Evolutionary conservation across 2,329 filamentous ascomycete genomes (phyloP).

Genomic region (Huntiella abstrusa): DNA sequence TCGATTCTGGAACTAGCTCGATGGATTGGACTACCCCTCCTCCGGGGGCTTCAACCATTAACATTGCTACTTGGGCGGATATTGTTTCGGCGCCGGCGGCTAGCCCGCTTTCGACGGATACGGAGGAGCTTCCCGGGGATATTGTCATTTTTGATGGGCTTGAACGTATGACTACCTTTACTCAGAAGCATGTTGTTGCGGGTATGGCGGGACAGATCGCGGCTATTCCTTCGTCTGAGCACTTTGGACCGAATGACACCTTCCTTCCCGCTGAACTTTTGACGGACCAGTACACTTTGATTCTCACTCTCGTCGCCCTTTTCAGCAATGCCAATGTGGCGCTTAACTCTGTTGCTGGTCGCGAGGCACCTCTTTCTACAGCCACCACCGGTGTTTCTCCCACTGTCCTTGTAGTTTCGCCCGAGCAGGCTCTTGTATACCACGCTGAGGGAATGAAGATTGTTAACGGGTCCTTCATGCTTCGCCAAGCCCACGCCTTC

Average conservation of each 20-base stretch:
- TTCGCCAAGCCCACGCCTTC: constrained; percentile 50
- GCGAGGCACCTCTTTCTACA: constrained; percentile 48
- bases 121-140: constrained; percentile 32
- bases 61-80: constrained; percentile 85
- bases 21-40: constrained; percentile 92
- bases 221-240: constrained; percentile 55
- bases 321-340: constrained; percentile 72
- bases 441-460: constrained; percentile 2
- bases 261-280: constrained; percentile 74
- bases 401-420: constrained; percentile 63
- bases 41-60: constrained; percentile 54
- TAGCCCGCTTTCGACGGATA: constrained; percentile 37
- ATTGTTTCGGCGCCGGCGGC: constrained; percentile 44
- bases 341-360: constrained; percentile 70
- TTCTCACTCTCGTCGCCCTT: constrained; percentile 63
- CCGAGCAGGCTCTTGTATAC: constrained; percentile 23
- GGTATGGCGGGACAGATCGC: constrained; percentile 62
- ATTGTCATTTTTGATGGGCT: constrained; percentile 50
- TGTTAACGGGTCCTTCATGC: constrained; percentile 35
- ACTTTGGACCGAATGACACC: constrained; percentile 55
- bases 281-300: constrained; percentile 59
- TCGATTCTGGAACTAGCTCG: constrained; percentile 74
- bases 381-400: constrained; percentile 60
- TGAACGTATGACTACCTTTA: constrained; percentile 64
- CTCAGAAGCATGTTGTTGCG: constrained; percentile 70